Percentiles rank a stretch among this genome's conserved stretches.
phyloP scores from a whole-genome alignment of 495 filamentous ascomycete species.

The Penicillium cosmopolitanum region DNA sequence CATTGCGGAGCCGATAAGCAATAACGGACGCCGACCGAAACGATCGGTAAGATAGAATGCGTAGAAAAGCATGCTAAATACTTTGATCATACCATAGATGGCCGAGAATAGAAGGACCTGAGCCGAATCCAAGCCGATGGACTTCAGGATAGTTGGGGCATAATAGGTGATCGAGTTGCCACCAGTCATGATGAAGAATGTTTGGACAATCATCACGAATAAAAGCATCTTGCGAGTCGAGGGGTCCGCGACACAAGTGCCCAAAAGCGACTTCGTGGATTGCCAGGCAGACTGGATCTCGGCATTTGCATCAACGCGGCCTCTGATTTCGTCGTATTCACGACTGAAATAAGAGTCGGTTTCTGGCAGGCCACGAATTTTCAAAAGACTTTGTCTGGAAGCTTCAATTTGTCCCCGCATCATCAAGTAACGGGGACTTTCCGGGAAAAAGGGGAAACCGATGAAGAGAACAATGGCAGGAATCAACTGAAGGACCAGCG shows the following conservation, averaged over 20 bases:
- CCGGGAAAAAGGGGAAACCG: constrained; percentile 59
- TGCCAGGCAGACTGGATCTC: constrained; percentile 15
- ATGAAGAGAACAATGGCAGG: constrained; percentile 60
- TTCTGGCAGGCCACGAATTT: constrained; percentile 59
- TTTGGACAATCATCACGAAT: constrained; percentile 66
- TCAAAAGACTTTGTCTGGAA: constrained; percentile 62
- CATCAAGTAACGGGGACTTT: constrained; percentile 57
- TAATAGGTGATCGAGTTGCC: constrained; percentile 75
- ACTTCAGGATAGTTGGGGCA: constrained; percentile 68
- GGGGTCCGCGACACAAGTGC: constrained; percentile 53
- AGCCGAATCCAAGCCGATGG: constrained; percentile 60
- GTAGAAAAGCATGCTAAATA: constrained; percentile 28
- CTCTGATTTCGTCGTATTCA: constrained; percentile 76
- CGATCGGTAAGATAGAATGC: constrained; percentile 27
- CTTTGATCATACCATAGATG: constrained; percentile 29
- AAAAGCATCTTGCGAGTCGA: constrained; percentile 44
- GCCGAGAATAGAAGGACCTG: constrained; percentile 29
- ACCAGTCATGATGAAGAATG: constrained; percentile 65
- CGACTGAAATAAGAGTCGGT: constrained; percentile 67
- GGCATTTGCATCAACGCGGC: constrained; percentile 63
- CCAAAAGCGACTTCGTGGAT: constrained; percentile 11
- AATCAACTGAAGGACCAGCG: constrained; percentile 60
- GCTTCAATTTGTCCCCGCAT: constrained; percentile 65
- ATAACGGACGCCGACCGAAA: constrained; percentile 26
- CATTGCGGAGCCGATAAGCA: constrained; percentile 27